phyloP scores from a whole-genome alignment of 305 asterid genomes.

The Euphrasia arctica region DNA sequence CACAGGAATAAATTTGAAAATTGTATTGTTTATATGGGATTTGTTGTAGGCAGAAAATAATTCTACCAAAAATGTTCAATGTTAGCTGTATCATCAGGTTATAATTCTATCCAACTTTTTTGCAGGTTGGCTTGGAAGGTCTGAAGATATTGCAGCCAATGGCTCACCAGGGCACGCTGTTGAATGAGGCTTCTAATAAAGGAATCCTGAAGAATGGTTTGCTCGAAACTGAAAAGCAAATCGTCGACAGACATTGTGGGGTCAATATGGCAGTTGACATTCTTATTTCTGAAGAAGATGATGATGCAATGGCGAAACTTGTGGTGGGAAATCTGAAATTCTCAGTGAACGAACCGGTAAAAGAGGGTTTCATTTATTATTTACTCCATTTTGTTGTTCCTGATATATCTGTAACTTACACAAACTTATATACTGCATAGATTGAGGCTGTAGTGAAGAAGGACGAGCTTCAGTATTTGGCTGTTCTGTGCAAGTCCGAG shows the following conservation, averaged over 20 bases:
- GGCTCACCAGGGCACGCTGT: slow-evolving; percentile 35
- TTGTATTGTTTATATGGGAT: slow-evolving; percentile 16
- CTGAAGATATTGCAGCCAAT: slow-evolving; percentile 81
- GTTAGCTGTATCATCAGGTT: slow-evolving; percentile 7
- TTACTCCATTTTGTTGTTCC: neutral
- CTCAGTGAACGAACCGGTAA: slow-evolving; percentile 91
- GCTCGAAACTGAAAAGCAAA: slow-evolving; percentile 44
- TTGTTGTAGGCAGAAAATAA: neutral
- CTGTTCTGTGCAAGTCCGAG: slow-evolving; percentile 75
- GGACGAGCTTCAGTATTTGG: slow-evolving; percentile 78
- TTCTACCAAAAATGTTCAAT: slow-evolving; percentile 16
- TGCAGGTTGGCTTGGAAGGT: slow-evolving; percentile 92
- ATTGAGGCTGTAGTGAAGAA: slow-evolving; percentile 90
- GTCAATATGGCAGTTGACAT: slow-evolving; percentile 69
- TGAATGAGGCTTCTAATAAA: slow-evolving; percentile 41
- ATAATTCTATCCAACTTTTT: slow-evolving; percentile 21
- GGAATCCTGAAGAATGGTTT: slow-evolving; percentile 40
- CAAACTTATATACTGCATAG: slow-evolving; percentile 36
- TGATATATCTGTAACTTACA: slow-evolving; percentile 17
- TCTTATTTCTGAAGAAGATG: slow-evolving; percentile 50
- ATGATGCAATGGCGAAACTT: slow-evolving; percentile 54
- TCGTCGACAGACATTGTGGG: slow-evolving; percentile 48
- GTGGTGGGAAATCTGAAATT: slow-evolving; percentile 74
- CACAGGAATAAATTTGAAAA: neutral
- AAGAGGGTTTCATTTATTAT: slow-evolving; percentile 15